phyloP scores from a whole-genome alignment of 805 yeast species.

The Candida argentea region DNA sequence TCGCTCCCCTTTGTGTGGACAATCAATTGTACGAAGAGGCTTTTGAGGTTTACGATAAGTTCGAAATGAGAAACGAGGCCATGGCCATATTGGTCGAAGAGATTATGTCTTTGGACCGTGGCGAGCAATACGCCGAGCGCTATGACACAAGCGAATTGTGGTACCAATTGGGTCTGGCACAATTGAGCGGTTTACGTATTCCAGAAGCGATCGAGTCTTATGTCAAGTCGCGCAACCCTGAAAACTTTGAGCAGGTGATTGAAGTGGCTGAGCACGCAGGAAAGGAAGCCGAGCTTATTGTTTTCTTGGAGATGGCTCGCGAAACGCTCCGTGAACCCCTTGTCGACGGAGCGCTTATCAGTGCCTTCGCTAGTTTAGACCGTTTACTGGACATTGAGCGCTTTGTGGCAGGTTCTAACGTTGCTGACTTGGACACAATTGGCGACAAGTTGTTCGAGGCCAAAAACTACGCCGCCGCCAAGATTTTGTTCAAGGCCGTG shows the following conservation, averaged over 20 bases:
- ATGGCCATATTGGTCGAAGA: slow-evolving; percentile 88
- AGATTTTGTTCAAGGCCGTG: slow-evolving; percentile 71
- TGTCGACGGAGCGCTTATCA: slow-evolving; percentile 85
- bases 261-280: slow-evolving; percentile 94
- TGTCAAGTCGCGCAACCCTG: slow-evolving; percentile 84
- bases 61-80: slow-evolving; percentile 69
- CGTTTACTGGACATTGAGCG: slow-evolving; percentile 73
- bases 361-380: slow-evolving; percentile 75
- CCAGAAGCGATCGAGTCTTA: slow-evolving; percentile 89
- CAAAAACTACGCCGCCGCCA: slow-evolving; percentile 86
- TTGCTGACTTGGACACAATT: slow-evolving; percentile 82
- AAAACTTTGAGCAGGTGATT: slow-evolving; percentile 82
- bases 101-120: slow-evolving; percentile 89
- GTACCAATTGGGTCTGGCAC: slow-evolving; percentile 95
- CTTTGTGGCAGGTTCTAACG: slow-evolving; percentile 78
- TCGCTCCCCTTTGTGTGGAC: slow-evolving; percentile 85
- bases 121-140: slow-evolving; percentile 86
- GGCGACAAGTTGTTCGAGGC: slow-evolving; percentile 85
- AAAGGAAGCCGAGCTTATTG: slow-evolving; percentile 85
- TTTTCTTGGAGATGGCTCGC: slow-evolving; percentile 87
- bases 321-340: slow-evolving; percentile 81
- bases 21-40: slow-evolving; percentile 90
- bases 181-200: slow-evolving; percentile 84
- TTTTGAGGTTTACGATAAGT: slow-evolving; percentile 80
- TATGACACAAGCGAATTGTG: slow-evolving; percentile 78